Evolutionary conservation across 2,329 filamentous ascomycete species (phyloP), one percentile per base, ranked within the genome.

Genomic region (Exophiala aquamarina): DNA sequence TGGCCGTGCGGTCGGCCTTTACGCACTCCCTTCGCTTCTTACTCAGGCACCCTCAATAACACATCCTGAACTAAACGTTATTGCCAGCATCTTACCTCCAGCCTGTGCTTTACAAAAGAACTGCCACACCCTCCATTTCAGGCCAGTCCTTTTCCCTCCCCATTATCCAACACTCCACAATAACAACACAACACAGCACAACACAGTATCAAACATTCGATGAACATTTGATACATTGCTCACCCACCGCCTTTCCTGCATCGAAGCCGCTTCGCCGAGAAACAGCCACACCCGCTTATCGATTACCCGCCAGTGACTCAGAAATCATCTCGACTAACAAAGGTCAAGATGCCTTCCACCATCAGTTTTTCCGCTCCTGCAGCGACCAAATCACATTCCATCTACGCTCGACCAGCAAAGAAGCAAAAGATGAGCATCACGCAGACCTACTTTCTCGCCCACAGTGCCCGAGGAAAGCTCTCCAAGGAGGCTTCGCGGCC

Each of bases 391-490:
- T 34, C 50, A 31, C 42, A 52, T 15, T 59, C 57, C 40, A 58
- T 58, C 48, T 59, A 59, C 51, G 45, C 44, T 37, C 48, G 57
- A 35, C 54, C 58, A n/a, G 50, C 52, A 37, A 70, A 67, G 54
- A 78, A 74, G 59, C 57, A 90, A 72, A 91, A 86, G 74, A 97
- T 97, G 93, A 94, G 87, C 69, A 86, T 97, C 75, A 94, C 92
- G 20, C 90, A 96, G 74, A 97, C 92, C 54, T 98, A 97, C 86
- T 95, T 89, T 77, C 86, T 97, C 63, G 93, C 93, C 68, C 91
- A 95, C 79, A 92, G 91, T 72, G 93, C 93, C 67, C 84, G 93
- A 70, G 86, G 85, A 62, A 98, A 98, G 89, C 90, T 98, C 66
- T 90, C 90, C 58, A 82, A 80, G 57, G 92, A 97, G 76, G 93